Conservation (phyloP, 345 rosid genomes). For the Orychophragmus violaceus region DNA sequence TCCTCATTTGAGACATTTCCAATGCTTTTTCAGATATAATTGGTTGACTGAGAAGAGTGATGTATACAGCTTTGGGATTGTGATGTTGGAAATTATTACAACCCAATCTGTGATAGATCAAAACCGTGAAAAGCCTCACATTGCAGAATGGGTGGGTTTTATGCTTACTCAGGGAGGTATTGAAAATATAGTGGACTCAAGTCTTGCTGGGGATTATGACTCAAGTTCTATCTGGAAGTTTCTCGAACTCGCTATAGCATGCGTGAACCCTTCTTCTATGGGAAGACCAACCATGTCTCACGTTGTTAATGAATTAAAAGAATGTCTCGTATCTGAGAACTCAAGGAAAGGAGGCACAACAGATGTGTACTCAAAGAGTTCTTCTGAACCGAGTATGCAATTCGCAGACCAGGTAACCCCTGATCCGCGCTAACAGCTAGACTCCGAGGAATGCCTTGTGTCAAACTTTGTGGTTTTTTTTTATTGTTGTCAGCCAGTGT, state of each 20-base stretch:
- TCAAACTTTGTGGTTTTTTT: too few relatives aligned
- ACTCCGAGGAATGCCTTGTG: too few relatives aligned
- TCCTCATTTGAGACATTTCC: not conserved
- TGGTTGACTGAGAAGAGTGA: not conserved
- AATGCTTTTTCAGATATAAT: not conserved
- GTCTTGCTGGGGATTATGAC: conserved; percentile 20
- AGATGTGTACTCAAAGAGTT: not conserved
- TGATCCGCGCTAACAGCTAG: not conserved
- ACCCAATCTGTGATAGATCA: conserved; percentile 23
- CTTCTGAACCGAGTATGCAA: not conserved
- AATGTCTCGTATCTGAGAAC: not conserved
- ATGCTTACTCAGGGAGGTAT: conserved; percentile 31
- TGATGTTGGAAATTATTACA: conserved; percentile 21
- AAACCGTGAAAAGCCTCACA: conserved; percentile 2
- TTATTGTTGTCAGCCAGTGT: too few relatives aligned
- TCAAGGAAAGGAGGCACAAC: not conserved
- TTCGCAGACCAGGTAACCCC: not conserved
- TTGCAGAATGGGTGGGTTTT: conserved; percentile 27
- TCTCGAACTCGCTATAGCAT: conserved; percentile 36
- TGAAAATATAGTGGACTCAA: conserved; percentile 32
- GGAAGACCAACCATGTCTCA: conserved; percentile 34
- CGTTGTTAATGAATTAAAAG: conserved; percentile 23
- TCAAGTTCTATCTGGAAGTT: conserved; percentile 30
- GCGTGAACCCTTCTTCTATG: conserved; percentile 2
- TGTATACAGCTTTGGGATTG: not conserved